These are phyloP conservation scores for Auriscalpium orientale DNA, from an alignment of 768 basidiomycete genomes.

Conservation along the genomic window DNA sequence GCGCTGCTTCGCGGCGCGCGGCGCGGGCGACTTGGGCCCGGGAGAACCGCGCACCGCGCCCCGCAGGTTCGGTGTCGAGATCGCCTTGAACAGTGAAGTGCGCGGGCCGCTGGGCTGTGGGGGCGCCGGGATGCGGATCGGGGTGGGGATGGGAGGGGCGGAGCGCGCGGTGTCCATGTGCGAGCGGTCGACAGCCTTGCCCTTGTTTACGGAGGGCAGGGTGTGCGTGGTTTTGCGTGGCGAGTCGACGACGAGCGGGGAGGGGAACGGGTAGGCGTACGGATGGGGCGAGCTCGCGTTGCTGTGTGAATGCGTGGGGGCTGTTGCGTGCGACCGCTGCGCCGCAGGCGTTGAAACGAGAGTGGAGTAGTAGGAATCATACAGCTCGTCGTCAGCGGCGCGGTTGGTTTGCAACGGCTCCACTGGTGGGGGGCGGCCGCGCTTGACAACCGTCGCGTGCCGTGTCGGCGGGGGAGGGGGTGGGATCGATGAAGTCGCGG, in stretches of 20 bases:
- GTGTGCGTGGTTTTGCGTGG: slow-evolving; percentile 12
- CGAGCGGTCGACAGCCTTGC: slow-evolving; percentile 14
- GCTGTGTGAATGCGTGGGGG: slow-evolving; percentile 1
- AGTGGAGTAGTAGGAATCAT: slow-evolving; percentile 42
- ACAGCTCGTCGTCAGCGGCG: slow-evolving; percentile 37
- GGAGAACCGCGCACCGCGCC: slow-evolving; percentile 8
- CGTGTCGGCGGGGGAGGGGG: slow-evolving; percentile 17
- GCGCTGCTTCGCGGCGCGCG: slow-evolving; percentile 41
- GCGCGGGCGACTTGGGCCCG: slow-evolving; percentile 16
- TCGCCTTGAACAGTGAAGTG: slow-evolving; percentile 41
- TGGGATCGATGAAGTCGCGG: slow-evolving; percentile 5
- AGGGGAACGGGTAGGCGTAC: slow-evolving; percentile 39
- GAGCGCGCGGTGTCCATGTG: slow-evolving; percentile 12
- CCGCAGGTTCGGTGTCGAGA: slow-evolving; percentile 62
- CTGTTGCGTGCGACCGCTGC: slow-evolving; percentile 7
- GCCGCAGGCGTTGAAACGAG: slow-evolving; percentile 10
- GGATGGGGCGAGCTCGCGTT: slow-evolving; percentile 33
- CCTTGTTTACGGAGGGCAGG: slow-evolving; percentile 20
- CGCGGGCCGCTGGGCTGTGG: slow-evolving; percentile 22
- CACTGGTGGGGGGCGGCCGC: neutral
- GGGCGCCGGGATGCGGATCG: slow-evolving; percentile 17
- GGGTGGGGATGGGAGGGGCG: slow-evolving; percentile 31
- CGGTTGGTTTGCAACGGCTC: slow-evolving; percentile 1
- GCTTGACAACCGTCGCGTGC: slow-evolving; percentile 1
- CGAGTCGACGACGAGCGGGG: slow-evolving; percentile 9